Percentiles rank a stretch among this genome's conserved stretches.
phyloP scores from a whole-genome alignment of 1,139 yeast species.

The Pichia sp. region DNA sequence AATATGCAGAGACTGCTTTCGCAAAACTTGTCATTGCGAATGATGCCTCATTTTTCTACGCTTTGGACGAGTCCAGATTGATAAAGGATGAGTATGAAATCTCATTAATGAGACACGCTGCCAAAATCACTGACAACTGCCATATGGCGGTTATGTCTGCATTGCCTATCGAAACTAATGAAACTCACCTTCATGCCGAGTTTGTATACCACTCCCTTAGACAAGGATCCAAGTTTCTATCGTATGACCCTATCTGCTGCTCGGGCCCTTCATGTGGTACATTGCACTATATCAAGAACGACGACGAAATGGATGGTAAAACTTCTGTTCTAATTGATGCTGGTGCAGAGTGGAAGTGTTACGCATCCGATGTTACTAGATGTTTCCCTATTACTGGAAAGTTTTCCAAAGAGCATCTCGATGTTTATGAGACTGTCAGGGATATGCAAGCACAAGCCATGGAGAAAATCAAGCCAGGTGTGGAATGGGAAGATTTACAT shows the following conservation, averaged over 20 bases:
- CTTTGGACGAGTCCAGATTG: conserved; percentile 81
- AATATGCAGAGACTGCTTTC: conserved; percentile 33
- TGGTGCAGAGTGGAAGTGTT: conserved; percentile 94
- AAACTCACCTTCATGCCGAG: conserved; percentile 92
- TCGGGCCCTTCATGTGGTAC: conserved; percentile 91
- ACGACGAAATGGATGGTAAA: conserved; percentile 41
- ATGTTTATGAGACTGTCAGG: conserved; percentile 72
- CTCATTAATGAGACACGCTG: conserved; percentile 70
- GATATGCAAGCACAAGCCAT: conserved; percentile 78
- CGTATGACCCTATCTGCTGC: conserved; percentile 95
- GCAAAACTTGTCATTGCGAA: conserved; percentile 37
- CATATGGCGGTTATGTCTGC: conserved; percentile 94
- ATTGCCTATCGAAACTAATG: conserved; percentile 78
- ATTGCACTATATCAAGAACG: conserved; percentile 83
- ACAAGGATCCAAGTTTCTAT: conserved; percentile 84
- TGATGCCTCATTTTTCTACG: conserved; percentile 54
- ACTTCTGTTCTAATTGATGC: conserved; percentile 84
- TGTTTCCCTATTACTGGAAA: conserved; percentile 89
- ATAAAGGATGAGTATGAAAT: conserved; percentile 83
- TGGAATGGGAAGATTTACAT: conserved; percentile 80
- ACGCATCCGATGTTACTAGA: conserved; percentile 91
- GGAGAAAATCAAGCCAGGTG: conserved; percentile 74
- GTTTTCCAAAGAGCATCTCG: conserved; percentile 84
- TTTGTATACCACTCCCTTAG: conserved; percentile 89
- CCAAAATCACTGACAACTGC: conserved; percentile 79